Conservation (phyloP, 352 stramenopile genomes). For the Saprolegnia parasitica region DNA sequence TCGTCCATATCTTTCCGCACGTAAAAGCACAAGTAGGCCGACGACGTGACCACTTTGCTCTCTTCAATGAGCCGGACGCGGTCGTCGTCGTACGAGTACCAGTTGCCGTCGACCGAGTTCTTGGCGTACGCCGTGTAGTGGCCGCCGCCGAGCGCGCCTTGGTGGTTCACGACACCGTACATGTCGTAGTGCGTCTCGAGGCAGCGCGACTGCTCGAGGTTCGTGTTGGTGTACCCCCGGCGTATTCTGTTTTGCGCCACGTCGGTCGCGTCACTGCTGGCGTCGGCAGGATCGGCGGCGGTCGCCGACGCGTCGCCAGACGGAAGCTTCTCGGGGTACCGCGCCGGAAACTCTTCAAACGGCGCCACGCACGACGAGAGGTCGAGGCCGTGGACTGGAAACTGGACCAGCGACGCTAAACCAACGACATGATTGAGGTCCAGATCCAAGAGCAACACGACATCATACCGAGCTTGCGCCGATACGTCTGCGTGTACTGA, state of each 20-base stretch:
- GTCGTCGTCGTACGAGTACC: constrained; percentile 89
- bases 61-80: constrained; percentile 82
- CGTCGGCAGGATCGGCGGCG: neutral
- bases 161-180: constrained; percentile 86
- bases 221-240: constrained; percentile 85
- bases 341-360: constrained; percentile 69
- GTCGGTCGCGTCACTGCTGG: neutral
- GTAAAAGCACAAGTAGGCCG: constrained; percentile 91
- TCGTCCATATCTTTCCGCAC: constrained; percentile 84
- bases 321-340: constrained; percentile 47
- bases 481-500: constrained; percentile 93
- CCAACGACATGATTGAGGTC: too few species aligned
- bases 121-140: constrained; percentile 88
- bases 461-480: constrained; percentile 81
- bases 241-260: constrained; percentile 20
- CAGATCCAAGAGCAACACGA: neutral
- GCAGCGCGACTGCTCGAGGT: constrained; percentile 80
- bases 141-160: constrained; percentile 76
- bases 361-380: constrained; percentile 85
- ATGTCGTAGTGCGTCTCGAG: constrained; percentile 86
- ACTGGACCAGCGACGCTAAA: constrained; percentile 90
- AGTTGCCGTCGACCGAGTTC: constrained; percentile 85
- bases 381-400: constrained; percentile 94
- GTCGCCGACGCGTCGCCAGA: neutral
- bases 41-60: constrained; percentile 75